Evolutionary conservation across 2,329 filamentous ascomycete species (phyloP), one percentile per base, ranked within the genome.

Genomic region (Alternaria gaisen): DNA sequence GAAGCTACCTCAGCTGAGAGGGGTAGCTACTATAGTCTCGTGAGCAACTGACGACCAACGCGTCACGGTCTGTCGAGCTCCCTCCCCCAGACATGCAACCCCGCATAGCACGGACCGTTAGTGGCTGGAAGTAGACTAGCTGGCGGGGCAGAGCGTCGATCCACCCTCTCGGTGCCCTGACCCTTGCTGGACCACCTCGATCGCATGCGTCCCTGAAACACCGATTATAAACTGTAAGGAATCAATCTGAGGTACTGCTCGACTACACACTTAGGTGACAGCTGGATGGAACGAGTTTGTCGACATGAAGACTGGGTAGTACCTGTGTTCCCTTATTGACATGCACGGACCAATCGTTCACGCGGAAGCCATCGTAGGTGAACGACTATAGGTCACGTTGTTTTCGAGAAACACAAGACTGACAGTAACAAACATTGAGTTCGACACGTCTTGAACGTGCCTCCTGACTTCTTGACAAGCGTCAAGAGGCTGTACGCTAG

Each of bases 1-100:
- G 41, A 60, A 61, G 56, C 58, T 63, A 56, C 47, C 36, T 72
- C 64, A 69, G 65, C 61, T 66, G 60, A 60, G 69, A 68, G 68
- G 62, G 66, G 65, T 63, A 68, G 56, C 66, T 53, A 42, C 51
- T 54, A 56, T 47, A 48, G 60, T 64, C 69, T 71, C 66, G 66
- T 71, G 66, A 66, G 64, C 63, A 46, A 53, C 66, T 65, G 61
- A 26, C 24, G 24, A 26, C 24, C 24, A 26, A 26, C 24, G 24
- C 24, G 24, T 26, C 24, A 26, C 24, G 24, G 24, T 26, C 24
- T 26, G 24, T 26, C 64, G 58, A 67, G 59, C 57, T 60, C 52
- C 53, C 67, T 64, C 67, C 69, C 69, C 14, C 69, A 69, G 66
- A 68, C 61, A 70, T 67, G 60, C 64, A 63, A 63, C 67, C 68